A percentile compares a stretch with the other conserved stretches of the same genome.
phyloP scores from a whole-genome alignment of 1,284 basidiomycete genomes.

The Volvariella volvacea region DNA sequence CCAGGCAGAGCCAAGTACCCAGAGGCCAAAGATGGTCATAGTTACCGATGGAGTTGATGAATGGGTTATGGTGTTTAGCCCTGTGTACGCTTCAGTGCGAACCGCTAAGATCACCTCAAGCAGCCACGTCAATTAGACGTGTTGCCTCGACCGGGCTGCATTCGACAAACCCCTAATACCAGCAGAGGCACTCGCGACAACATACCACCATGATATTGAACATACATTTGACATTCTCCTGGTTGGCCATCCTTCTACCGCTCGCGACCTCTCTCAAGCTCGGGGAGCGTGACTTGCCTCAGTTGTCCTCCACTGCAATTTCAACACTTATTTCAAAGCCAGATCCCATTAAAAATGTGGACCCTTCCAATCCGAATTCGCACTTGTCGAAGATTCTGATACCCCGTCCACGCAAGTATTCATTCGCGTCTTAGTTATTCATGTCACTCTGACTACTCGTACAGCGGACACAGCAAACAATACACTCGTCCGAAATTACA shows the following conservation, averaged over 20 bases:
- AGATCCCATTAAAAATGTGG: constrained; percentile 62
- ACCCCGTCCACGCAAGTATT: constrained; percentile 65
- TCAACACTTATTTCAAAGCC: constrained; percentile 41
- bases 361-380: constrained; percentile 56
- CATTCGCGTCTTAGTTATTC: not conserved
- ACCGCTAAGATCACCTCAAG: not conserved
- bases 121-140: not conserved
- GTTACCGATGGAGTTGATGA: too few relatives aligned
- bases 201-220: too few relatives aligned
- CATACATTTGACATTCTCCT: too few relatives aligned
- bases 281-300: constrained; percentile 36
- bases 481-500: constrained; percentile 74
- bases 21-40: constrained; percentile 78
- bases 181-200: too few relatives aligned
- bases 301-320: constrained; percentile 48
- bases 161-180: too few relatives aligned
- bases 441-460: constrained; percentile 6
- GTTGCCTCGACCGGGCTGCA: not conserved
- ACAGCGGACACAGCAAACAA: constrained; percentile 70
- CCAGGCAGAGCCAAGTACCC: constrained; percentile 38
- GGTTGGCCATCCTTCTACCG: constrained; percentile 5
- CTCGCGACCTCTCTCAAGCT: constrained; percentile 18
- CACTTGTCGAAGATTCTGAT: constrained; percentile 80
- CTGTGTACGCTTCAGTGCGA: too few relatives aligned
- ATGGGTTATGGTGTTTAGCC: too few relatives aligned